These are phyloP conservation scores for Chloropicon primus DNA, from an alignment of 139 green algal species.

Conservation along the genomic window DNA sequence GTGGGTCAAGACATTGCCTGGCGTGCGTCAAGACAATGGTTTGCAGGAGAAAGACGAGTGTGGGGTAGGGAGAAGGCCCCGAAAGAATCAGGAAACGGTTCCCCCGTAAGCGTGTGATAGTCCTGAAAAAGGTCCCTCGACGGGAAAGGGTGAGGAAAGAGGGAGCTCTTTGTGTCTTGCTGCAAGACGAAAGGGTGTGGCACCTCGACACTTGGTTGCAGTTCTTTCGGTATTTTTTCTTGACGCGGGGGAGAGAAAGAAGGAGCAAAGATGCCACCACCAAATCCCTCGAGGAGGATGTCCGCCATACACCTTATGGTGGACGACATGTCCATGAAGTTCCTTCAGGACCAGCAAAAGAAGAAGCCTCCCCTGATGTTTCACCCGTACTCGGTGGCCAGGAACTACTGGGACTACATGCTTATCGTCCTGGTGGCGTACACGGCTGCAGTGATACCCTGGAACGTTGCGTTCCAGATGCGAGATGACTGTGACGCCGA, in stretches of 20 bases:
- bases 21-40: no score
- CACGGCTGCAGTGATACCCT: neutral
- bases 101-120: no score
- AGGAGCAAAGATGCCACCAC: neutral
- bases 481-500: neutral
- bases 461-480: neutral
- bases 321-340: neutral
- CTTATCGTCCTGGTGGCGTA: neutral
- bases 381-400: neutral
- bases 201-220: no score
- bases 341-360: neutral
- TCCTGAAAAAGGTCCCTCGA: no score
- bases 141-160: no score
- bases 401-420: neutral
- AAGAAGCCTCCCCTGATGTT: neutral
- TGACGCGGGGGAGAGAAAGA: neutral
- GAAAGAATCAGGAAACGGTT: no score
- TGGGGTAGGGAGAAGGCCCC: no score
- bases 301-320: neutral
- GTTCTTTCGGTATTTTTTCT: no score
- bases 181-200: no score
- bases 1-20: no score
- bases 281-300: neutral
- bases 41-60: no score
- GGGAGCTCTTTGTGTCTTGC: no score